phyloP scores from a whole-genome alignment of 306 rosid species.

The Trichosanthes truncata region DNA sequence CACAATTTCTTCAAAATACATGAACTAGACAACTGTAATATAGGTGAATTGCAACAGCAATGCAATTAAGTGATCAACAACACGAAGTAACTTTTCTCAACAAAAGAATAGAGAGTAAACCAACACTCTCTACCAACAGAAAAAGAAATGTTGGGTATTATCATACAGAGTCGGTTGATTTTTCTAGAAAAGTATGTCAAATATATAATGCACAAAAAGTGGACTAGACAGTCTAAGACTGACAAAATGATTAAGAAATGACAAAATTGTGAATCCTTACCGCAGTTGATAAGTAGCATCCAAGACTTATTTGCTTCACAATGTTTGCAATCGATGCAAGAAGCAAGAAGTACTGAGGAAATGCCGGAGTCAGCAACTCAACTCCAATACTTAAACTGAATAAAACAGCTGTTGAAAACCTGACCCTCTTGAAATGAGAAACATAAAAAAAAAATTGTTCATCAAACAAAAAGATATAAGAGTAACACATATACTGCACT shows the following conservation, averaged over 20 bases:
- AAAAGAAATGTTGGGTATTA: neutral
- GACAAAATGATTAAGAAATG: neutral
- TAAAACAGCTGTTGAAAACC: slow-evolving; percentile 66
- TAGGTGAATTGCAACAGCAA: neutral
- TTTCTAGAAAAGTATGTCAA: neutral
- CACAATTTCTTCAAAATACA: neutral
- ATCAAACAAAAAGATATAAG: slow-evolving; percentile 1
- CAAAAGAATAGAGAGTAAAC: neutral
- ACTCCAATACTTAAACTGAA: slow-evolving; percentile 77
- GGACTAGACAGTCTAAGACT: neutral
- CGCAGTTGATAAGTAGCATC: slow-evolving; percentile 75
- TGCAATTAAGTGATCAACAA: neutral
- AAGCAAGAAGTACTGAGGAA: slow-evolving; percentile 64
- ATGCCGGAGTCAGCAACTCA: slow-evolving; percentile 74
- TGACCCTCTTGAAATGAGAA: slow-evolving; percentile 62
- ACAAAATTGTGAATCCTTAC: slow-evolving; percentile 35
- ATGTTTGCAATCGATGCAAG: slow-evolving; percentile 87
- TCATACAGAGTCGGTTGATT: neutral
- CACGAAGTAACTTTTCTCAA: neutral
- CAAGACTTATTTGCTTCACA: slow-evolving; percentile 85
- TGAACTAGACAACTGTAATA: neutral
- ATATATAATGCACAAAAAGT: neutral
- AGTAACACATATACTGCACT: neutral
- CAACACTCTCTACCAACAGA: neutral
- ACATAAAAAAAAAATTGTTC: neutral